These are phyloP conservation scores for Aegilops speltoides DNA, from an alignment of 176 grass and related monocot species.

Conservation along the genomic window DNA sequence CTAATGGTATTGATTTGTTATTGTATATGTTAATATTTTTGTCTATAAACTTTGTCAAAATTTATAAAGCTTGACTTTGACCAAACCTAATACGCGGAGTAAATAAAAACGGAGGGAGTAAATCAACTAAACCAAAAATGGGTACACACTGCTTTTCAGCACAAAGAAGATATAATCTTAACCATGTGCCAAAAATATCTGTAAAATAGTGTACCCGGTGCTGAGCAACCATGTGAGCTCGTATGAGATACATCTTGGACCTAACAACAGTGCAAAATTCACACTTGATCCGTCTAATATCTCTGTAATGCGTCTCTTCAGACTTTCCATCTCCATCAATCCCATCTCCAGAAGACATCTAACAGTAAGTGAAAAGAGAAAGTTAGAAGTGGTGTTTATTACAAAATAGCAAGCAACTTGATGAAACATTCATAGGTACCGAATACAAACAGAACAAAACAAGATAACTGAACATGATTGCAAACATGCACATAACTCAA, in stretches of 20 bases:
- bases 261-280: constrained; percentile 54
- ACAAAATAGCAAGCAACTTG: neutral
- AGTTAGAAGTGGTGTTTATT: neutral
- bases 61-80: no score
- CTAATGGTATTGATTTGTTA: no score
- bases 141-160: neutral
- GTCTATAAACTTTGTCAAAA: no score
- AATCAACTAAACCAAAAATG: neutral
- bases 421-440: neutral
- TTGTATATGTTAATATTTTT: no score
- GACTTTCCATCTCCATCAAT: neutral
- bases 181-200: neutral
- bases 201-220: constrained; percentile 39
- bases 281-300: constrained; percentile 66
- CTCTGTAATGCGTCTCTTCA: constrained; percentile 9
- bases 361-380: constrained; percentile 3
- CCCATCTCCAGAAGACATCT: constrained; percentile 50
- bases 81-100: no score
- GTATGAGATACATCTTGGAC: constrained; percentile 60
- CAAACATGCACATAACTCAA: neutral
- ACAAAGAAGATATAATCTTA: neutral
- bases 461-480: neutral
- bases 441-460: neutral
- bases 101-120: no score
- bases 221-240: constrained; percentile 50